phyloP scores from a whole-genome alignment of 768 basidiomycete genomes.

The Cubamyces lactineus region DNA sequence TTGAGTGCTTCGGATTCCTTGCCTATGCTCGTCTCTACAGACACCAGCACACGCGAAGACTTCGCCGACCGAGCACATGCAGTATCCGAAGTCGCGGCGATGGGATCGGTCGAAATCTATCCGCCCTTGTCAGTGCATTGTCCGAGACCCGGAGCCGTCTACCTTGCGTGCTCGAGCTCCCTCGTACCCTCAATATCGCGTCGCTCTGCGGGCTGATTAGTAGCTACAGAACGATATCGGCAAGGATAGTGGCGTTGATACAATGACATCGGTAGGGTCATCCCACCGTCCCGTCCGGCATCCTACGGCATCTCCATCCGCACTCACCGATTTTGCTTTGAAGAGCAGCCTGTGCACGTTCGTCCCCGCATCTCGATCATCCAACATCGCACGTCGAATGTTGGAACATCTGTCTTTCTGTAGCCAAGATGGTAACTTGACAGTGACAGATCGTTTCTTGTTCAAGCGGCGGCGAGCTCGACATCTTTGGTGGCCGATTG shows the following conservation, averaged over 20 bases:
- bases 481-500: too few species aligned
- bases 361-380: neutral
- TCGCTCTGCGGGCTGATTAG: neutral
- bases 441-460: neutral
- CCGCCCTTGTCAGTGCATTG: too few species aligned
- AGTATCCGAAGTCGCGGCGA: too few species aligned
- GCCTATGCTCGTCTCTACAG: too few species aligned
- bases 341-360: neutral
- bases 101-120: too few species aligned
- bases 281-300: neutral
- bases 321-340: neutral
- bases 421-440: neutral
- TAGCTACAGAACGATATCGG: neutral
- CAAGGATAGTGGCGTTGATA: constrained; percentile 12
- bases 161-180: neutral
- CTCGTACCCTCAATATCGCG: neutral
- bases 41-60: too few species aligned
- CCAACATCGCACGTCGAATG: neutral
- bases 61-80: too few species aligned
- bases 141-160: too few species aligned
- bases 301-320: neutral
- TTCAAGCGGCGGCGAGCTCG: neutral
- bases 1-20: too few species aligned
- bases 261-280: neutral
- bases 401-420: neutral